Evolutionary conservation across 345 rosid genomes (phyloP).

Genomic region (Eutrema japonicum): DNA sequence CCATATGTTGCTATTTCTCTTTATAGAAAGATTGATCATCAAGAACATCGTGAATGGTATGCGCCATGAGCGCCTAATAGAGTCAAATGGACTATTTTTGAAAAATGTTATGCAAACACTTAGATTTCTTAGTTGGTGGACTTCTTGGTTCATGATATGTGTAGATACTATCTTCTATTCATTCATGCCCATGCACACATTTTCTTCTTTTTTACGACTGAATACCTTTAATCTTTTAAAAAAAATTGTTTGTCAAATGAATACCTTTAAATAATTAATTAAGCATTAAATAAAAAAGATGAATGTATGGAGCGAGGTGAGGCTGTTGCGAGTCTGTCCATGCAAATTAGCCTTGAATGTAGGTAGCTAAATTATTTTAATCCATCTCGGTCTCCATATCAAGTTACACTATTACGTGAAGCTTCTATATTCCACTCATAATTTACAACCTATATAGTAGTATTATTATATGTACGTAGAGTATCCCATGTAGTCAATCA

Average conservation of each 20-base stretch:
- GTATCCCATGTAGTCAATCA: constrained; percentile 5
- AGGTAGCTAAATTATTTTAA: not conserved
- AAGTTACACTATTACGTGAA: constrained; percentile 24
- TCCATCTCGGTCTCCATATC: constrained; percentile 10
- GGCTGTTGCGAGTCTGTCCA: constrained; percentile 19
- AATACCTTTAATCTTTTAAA: too few relatives aligned
- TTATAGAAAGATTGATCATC: too few relatives aligned
- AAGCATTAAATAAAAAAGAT: not conserved
- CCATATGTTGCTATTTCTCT: too few relatives aligned
- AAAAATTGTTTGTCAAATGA: not conserved
- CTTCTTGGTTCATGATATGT: too few relatives aligned
- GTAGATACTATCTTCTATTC: too few relatives aligned
- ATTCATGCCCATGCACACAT: too few relatives aligned
- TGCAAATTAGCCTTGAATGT: constrained; percentile 6
- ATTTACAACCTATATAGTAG: not conserved
- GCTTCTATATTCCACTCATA: not conserved
- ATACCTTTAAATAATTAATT: not conserved
- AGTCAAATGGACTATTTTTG: too few relatives aligned
- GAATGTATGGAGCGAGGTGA: not conserved
- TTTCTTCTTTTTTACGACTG: not conserved
- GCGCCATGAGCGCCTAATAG: too few relatives aligned
- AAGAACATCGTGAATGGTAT: too few relatives aligned
- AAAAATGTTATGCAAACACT: too few relatives aligned
- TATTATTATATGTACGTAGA: not conserved
- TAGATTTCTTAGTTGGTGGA: too few relatives aligned